Evolutionary conservation across 176 grass and related monocot genomes (phyloP), one percentile per base, ranked within the genome.

Genomic region (Triticum timopheevii): DNA sequence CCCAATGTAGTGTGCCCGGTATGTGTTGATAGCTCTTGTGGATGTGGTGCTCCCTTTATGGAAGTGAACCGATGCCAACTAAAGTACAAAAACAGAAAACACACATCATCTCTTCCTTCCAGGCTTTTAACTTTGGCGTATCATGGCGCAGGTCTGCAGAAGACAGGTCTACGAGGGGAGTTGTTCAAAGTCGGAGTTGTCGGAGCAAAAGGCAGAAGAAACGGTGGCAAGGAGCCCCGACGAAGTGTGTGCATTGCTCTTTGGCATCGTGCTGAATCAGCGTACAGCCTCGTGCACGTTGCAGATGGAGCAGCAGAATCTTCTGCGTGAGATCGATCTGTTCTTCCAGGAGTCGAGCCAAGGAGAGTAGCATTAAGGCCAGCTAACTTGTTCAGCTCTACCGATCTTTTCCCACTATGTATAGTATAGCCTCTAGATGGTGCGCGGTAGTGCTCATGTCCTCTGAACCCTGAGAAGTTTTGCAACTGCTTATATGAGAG

Each of bases 261-360:
- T 95, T 83, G 82, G 27, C 68, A 59, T 90, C 49, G 89, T 94
- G 93, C 76, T 85, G 78, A 71, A 87, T 0, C 88, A 89, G 44
- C 65, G 56, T 56, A 24, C 78, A 23, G 56, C 85, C 65, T 77
- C 49, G 34, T 49, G 40, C 54, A 56, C 66, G 25, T 54, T 44
- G 65, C 45, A 80, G 78, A 54, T 23, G 40, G 87, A 92, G 88
- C 89, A 91, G 76, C 84, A 92, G 82, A 91, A 49, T 16, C 86
- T 94, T 3, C 76, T 95, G 56, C 82, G 85, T 69, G 92, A 94
- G 82, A 91, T 96, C 23, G 93, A 98, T 79, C 45, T 94, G 42
- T 98, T 98, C 81, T 88, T 92, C 82, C 93, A 92, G 77, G 81
- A 91, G 62, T 92, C 90, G 10, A 76, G 73, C 76, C 56, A 67